Evolutionary conservation across 2,329 filamentous ascomycete species (phyloP), one percentile per base, ranked within the genome.

Genomic region (Fusarium newnesense): DNA sequence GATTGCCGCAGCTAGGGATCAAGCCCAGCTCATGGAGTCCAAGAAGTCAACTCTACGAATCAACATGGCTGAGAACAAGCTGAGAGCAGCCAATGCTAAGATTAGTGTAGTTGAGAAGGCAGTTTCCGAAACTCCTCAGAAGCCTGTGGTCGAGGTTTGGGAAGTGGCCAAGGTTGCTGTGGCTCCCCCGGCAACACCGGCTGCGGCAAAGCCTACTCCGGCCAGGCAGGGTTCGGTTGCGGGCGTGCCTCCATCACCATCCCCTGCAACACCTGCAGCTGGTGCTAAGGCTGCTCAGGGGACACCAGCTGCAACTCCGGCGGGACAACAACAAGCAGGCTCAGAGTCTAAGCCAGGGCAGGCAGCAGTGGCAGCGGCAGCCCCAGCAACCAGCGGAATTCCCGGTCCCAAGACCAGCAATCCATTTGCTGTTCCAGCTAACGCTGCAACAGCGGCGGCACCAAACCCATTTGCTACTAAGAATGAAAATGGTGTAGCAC

Each of bases 111-210:
- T 98, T 7, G 89, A 95, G 78, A 93, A 90, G 52, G 95, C 96
- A 18, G 94, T 93, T 1, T 88, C 87, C n/a, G 93, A 97, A 53
- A 98, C 95, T 2, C 96, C 96, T 1, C 87, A 96, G 76, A 91
- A 91, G 79, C 90, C 95, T 1, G 94, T 98, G 8, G 89, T 85
- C 15, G 95, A 98, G 81, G 95, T 98, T 1, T 98, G 94, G 93
- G 91, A 92, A 72, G 84, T 93, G 60, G 95, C 93, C 0, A 95
- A 96, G 82, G 85, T 60, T 26, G 78, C 82, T 28, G 79, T 80
- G 44, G 75, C 80, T 21, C 74, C 78, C n/a, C 77, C 79, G 9
- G 70, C 77, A 24, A 69, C 75, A 10, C 68, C 77, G 32, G 70
- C 76, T 15, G 59, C 62, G 18, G 76, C 49, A 49, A 79, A 78